These are phyloP conservation scores for Suhomyces sp. DNA, from an alignment of 805 yeast genomes.

Conservation along the genomic window DNA sequence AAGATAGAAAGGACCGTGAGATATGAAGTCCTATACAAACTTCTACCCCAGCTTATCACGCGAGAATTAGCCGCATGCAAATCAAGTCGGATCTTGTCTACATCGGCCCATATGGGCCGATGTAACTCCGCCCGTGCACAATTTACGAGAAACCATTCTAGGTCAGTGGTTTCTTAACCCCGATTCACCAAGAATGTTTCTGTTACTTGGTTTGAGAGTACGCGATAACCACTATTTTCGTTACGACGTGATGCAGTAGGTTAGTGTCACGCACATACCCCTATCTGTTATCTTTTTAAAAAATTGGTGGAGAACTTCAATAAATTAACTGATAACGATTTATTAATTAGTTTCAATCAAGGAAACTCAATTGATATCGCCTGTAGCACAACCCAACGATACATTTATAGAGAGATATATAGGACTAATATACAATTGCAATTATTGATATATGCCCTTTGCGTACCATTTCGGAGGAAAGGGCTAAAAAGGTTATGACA, in stretches of 20 bases:
- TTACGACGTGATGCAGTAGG: background rate
- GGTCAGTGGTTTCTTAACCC: background rate
- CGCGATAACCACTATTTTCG: background rate
- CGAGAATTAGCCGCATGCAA: background rate
- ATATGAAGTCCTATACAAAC: background rate
- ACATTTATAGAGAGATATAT: background rate
- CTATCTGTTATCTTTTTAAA: background rate
- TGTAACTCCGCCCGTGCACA: background rate
- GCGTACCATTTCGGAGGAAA: background rate
- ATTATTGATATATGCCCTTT: background rate
- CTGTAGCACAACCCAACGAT: background rate
- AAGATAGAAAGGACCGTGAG: background rate
- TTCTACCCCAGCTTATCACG: background rate
- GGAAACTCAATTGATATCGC: background rate
- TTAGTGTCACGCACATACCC: background rate
- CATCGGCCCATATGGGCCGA: background rate
- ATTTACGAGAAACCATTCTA: background rate
- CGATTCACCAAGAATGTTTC: background rate
- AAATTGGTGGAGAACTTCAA: background rate
- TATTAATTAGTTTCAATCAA: background rate
- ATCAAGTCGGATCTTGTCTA: background rate
- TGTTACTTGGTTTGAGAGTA: background rate
- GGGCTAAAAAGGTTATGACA: background rate
- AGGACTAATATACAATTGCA: background rate
- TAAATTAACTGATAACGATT: background rate